Evolutionary conservation across 2,329 filamentous ascomycete species (phyloP), one percentile per base, ranked within the genome.

Genomic region (Acrocalymma vagum): DNA sequence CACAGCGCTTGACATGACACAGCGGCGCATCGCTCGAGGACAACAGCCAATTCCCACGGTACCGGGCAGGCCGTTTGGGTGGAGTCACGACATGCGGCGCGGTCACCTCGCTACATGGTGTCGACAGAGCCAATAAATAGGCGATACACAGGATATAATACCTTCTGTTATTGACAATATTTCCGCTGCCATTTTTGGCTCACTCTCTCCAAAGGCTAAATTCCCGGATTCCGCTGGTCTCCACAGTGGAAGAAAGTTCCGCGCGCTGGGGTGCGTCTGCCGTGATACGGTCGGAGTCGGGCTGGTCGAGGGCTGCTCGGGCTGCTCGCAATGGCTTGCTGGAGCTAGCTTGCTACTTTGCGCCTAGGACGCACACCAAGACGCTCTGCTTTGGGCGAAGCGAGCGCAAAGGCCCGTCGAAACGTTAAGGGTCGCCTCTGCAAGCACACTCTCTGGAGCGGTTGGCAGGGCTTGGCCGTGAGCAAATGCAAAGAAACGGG

Each of bases 131-230:
- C 52, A 66, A 65, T 65, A 57, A 61, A 52, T 38, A 38, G 36
- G 45, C 46, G 48, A n/a, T n/a, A n/a, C n/a, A n/a, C n/a, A n/a
- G n/a, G 23, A 49, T 58, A 58, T 59, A 58, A 51, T 45, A 64
- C 63, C 55, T 64, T 52, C 62, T 64, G 37, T 58, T 67, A 63
- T 65, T 57, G 61, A 61, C 58, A 54, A 59, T 55, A 62, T 43
- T 59, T 51, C 62, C 63, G 63, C 53, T 58, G 49, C 57, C 55
- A 62, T 55, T 60, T 64, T 63, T 64, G 66, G 65, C 55, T 41
- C 54, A 42, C 44, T 33, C 35, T 40, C 44, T 48, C 45, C 34
- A 53, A 51, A 49, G 61, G 60, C 58, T 65, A 63, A 62, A 63
- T 56, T 46, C 51, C 48, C 50, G 51, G 46, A 25, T 47, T 29